phyloP scores from a whole-genome alignment of 495 filamentous ascomycete genomes.

The Penicillium pulvis region DNA sequence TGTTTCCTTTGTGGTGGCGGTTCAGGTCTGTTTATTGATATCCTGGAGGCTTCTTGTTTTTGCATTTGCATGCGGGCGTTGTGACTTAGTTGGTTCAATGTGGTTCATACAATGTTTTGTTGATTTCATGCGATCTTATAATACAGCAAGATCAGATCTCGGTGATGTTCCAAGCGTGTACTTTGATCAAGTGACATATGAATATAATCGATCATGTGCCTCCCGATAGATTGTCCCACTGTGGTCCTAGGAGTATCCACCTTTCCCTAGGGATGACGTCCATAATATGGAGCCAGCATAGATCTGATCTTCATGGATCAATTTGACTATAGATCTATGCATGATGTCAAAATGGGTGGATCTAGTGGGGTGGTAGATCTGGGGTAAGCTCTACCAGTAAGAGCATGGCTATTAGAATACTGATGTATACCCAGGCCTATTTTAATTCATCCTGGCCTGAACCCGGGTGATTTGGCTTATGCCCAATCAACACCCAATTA shows the following conservation, averaged over 20 bases:
- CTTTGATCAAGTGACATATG: not conserved
- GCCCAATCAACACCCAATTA: too few relatives aligned
- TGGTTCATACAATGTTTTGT: not conserved
- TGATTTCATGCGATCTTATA: not conserved
- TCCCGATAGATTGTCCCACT: too few relatives aligned
- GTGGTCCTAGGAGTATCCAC: not conserved
- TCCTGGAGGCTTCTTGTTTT: slow-evolving; percentile 1
- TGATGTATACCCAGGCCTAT: not conserved
- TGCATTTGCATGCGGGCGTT: slow-evolving; percentile 7
- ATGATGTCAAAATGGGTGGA: not conserved
- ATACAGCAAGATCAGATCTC: not conserved
- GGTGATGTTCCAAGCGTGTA: not conserved
- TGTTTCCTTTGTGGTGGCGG: slow-evolving; percentile 4
- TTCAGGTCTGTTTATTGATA: not conserved
- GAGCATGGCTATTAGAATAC: not conserved
- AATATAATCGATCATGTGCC: too few relatives aligned
- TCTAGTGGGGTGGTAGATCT: not conserved
- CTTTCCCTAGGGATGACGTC: not conserved
- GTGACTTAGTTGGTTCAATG: not conserved
- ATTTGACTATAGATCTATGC: not conserved
- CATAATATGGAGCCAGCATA: not conserved
- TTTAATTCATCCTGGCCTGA: not conserved
- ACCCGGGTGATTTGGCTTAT: not conserved
- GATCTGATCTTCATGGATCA: not conserved
- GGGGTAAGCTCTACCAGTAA: not conserved